Evolutionary conservation across 202 grass and related monocot genomes (phyloP).

Genomic region (Eragrostis tef): DNA sequence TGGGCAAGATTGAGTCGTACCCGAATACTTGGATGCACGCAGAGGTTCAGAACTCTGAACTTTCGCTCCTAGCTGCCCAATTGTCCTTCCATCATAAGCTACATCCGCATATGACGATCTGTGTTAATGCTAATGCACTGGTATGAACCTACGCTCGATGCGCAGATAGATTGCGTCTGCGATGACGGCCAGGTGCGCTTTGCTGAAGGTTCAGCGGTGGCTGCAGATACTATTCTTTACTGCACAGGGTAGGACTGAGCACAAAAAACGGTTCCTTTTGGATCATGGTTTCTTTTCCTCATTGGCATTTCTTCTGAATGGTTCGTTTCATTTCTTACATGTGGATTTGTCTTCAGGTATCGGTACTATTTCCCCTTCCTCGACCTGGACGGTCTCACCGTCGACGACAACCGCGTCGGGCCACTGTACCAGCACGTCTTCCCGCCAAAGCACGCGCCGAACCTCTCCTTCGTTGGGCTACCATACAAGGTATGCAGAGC

Average conservation of each 20-base stretch:
- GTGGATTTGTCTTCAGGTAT: conserved; percentile 39
- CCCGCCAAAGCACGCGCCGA: conserved; percentile 50
- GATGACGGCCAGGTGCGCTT: conserved; percentile 51
- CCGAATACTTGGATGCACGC: conserved; percentile 58
- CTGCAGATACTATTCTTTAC: conserved; percentile 56
- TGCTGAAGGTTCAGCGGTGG: conserved; percentile 40
- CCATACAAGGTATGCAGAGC: conserved; percentile 40
- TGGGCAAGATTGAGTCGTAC: conserved; percentile 49
- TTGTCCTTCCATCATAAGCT: background rate
- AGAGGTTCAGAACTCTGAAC: conserved; percentile 39
- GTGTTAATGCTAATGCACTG: background rate
- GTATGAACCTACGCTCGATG: background rate
- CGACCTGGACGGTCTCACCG: conserved; percentile 45
- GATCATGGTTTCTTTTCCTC: background rate
- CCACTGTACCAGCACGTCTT: conserved; percentile 70
- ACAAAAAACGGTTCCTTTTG: background rate
- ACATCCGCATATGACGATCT: background rate
- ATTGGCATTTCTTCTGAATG: too few species aligned
- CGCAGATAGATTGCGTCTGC: conserved; percentile 48
- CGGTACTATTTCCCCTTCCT: conserved; percentile 65
- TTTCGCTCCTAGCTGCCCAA: background rate
- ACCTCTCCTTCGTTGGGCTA: conserved; percentile 59
- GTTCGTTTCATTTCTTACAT: background rate
- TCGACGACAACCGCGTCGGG: conserved; percentile 58
- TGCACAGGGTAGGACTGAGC: conserved; percentile 54